Evolutionary conservation across 208 protist species (phyloP).

Genomic region (Angomonas desouzai): DNA sequence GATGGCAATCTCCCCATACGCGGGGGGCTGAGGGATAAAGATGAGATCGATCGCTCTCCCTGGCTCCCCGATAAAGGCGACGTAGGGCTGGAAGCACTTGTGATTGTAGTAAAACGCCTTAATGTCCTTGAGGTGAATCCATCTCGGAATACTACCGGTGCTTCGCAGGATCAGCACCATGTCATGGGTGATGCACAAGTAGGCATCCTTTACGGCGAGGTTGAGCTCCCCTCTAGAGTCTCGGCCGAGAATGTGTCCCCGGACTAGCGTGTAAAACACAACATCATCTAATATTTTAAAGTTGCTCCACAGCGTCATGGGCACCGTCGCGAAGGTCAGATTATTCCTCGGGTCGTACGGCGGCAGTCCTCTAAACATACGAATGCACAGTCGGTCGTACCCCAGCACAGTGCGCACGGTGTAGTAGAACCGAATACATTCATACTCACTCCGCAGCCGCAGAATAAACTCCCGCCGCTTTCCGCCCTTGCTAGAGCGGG

Average conservation of each 20-base stretch:
- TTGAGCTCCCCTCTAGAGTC: conserved; percentile 32
- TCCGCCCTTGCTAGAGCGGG: conserved; percentile 21
- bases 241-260: conserved; percentile 32
- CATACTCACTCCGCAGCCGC: conserved; percentile 29
- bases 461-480: conserved; percentile 18
- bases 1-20: conserved; percentile 17
- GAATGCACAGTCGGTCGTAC: conserved; percentile 25
- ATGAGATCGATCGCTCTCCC: conserved; percentile 28
- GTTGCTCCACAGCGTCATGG: conserved; percentile 37
- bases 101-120: conserved; percentile 34
- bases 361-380: conserved; percentile 35
- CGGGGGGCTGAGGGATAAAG: conserved; percentile 34
- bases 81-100: conserved; percentile 28
- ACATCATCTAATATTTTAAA: conserved; percentile 32
- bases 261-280: conserved; percentile 40
- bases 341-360: conserved; percentile 58
- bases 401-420: conserved; percentile 25
- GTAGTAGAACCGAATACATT: conserved; percentile 25
- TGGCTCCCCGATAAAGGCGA: conserved; percentile 25
- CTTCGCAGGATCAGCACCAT: conserved; percentile 28
- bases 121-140: conserved; percentile 35
- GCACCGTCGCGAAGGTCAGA: conserved; percentile 34
- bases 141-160: conserved; percentile 30
- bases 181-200: conserved; percentile 40
- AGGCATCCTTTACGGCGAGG: conserved; percentile 17